Conservation (phyloP, 495 filamentous ascomycete genomes). For the Annulohypoxylon nitens region DNA sequence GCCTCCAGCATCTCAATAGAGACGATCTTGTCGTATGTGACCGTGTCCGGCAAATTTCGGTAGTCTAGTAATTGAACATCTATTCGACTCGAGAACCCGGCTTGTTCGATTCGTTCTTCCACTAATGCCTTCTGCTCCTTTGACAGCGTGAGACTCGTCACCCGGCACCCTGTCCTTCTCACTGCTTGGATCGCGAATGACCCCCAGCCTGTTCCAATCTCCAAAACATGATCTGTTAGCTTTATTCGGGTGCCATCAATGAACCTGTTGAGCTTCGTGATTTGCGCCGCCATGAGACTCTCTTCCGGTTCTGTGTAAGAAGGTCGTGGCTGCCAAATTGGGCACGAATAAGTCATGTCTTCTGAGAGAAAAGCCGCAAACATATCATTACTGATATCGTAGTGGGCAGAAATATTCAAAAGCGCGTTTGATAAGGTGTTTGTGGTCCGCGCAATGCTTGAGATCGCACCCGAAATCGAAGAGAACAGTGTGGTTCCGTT, state of each 20-base stretch:
- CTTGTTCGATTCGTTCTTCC: constrained; percentile 67
- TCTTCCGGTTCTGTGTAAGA: constrained; percentile 57
- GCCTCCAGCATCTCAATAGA: constrained; percentile 84
- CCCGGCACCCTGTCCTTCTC: constrained; percentile 68
- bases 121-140: constrained; percentile 72
- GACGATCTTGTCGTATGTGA: constrained; percentile 74
- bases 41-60: constrained; percentile 65
- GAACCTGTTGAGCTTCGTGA: constrained; percentile 72
- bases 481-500: constrained; percentile 72
- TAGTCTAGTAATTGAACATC: constrained; percentile 73
- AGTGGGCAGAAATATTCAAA: constrained; percentile 76
- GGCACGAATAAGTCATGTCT: constrained; percentile 83
- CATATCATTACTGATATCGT: constrained; percentile 81
- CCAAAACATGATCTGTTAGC: constrained; percentile 72
- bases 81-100: constrained; percentile 66
- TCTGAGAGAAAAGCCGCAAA: constrained; percentile 78
- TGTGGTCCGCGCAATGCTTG: constrained; percentile 66
- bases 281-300: constrained; percentile 72
- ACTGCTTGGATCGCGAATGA: constrained; percentile 74
- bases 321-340: constrained; percentile 67
- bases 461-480: constrained; percentile 63
- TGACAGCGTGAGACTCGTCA: constrained; percentile 73
- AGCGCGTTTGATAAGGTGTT: constrained; percentile 76
- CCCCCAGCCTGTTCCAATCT: constrained; percentile 80
- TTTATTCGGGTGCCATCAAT: constrained; percentile 72